Evolutionary conservation across 345 rosid genomes (phyloP), one percentile per base, ranked within the genome.

Genomic region (Eucalyptus cladocalyx): DNA sequence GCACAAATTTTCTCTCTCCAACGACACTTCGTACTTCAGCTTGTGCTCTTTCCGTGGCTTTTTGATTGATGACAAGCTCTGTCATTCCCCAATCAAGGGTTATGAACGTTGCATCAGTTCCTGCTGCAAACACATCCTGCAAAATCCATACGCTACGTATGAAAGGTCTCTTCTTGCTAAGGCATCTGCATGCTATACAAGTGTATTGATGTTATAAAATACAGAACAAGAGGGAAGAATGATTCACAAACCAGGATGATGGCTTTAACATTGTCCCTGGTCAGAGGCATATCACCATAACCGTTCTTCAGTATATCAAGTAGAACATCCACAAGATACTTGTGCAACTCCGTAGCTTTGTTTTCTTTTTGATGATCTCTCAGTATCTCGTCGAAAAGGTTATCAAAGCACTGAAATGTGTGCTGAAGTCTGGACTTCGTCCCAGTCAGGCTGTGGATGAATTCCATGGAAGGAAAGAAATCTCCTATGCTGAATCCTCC

Each of bases 31-130:
- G 50, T 48, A 48, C 15, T 48, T 48, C 50, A 13, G 50, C 50
- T 48, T 48, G 50, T 48, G 50, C 50, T 48, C 50, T 48, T 48
- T 48, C 50, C 2, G 16, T 48, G 50, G 2, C 50, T 48, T 48
- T 48, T 48, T 13, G 50, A 13, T 48, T 48, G 91, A 42, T 83
- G 43, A 88, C 88, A 9, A 95, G 93, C 90, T 94, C 95, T 7
- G 96, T 94, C 92, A 92, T 93, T 60, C 87, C 91, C 94, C 94
- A 93, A 43, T 89, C 93, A 11, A 92, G 91, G 45, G 93, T 62
- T 47, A 90, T 89, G 88, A 89, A 90, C 30, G 90, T 91, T 60
- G 93, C 87, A 85, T 93, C 94, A 9, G 93, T 92, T 87, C 94
- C 93, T 40, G 93, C 94, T 28, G 91, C 91, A 76, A 93, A 93